Percentiles rank a stretch among this genome's conserved stretches.
These are phyloP conservation scores for Grifola frondosa DNA, from an alignment of 1,284 basidiomycete species.

Conservation along the genomic window DNA sequence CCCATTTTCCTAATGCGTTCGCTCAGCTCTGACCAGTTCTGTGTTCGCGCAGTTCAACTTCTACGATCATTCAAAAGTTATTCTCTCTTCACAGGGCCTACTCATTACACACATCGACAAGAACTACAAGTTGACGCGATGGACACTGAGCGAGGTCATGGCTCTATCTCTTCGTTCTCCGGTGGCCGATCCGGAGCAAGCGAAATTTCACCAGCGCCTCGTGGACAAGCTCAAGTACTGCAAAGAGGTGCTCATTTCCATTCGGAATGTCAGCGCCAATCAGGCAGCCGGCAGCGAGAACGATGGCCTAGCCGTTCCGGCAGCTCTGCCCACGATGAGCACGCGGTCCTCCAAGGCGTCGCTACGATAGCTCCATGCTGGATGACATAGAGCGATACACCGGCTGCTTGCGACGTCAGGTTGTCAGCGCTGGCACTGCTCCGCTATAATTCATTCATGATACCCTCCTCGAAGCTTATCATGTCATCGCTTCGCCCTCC, in stretches of 20 bases:
- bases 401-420: conserved; percentile 10
- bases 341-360: conserved; percentile 18
- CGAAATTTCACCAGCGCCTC: conserved; percentile 62
- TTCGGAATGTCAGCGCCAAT: conserved; percentile 44
- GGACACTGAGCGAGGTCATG: conserved; percentile 77
- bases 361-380: conserved; percentile 12
- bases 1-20: too few relatives aligned
- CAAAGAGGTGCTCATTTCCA: conserved; percentile 73
- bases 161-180: conserved; percentile 46
- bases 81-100: conserved; percentile 80
- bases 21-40: too few relatives aligned
- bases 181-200: conserved; percentile 46
- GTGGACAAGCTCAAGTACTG: conserved; percentile 81
- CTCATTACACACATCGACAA: conserved; percentile 90
- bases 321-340: conserved; percentile 6
- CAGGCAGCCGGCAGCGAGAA: conserved; percentile 4
- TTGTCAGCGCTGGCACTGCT: conserved; percentile 1
- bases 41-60: conserved; percentile 98
- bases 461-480: too few relatives aligned
- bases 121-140: conserved; percentile 76
- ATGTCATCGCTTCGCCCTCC: too few relatives aligned
- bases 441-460: too few relatives aligned
- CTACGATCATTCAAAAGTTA: conserved; percentile 95
- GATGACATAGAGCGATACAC: conserved; percentile 2
- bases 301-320: conserved; percentile 1